Percentiles rank a stretch among this genome's conserved stretches.
These are phyloP conservation scores for Alliaria petiolata DNA, from an alignment of 345 rosid genomes.

Conservation along the genomic window DNA sequence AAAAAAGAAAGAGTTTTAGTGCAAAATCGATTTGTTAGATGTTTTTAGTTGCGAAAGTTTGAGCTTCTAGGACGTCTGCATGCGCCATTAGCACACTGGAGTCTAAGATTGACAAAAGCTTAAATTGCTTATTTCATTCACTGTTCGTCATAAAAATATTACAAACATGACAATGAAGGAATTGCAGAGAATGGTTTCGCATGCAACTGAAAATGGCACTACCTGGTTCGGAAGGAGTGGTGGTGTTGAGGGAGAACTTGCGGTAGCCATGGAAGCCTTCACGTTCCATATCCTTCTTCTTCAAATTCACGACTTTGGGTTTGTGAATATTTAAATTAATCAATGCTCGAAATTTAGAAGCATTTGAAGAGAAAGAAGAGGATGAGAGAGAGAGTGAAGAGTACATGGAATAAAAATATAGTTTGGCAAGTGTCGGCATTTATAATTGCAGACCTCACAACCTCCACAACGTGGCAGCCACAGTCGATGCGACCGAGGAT, in stretches of 20 bases:
- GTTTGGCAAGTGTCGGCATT: conserved; percentile 35
- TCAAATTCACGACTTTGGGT: not conserved
- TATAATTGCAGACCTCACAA: conserved; percentile 19
- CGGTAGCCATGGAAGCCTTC: conserved; percentile 67
- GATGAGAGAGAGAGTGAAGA: not conserved
- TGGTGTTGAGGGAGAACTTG: conserved; percentile 38
- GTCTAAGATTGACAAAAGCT: not conserved
- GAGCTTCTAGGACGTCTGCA: conserved; percentile 16
- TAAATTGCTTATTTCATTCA: too few species aligned
- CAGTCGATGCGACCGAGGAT: conserved; percentile 53
- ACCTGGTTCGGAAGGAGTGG: conserved; percentile 41
- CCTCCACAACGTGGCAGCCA: conserved; percentile 26
- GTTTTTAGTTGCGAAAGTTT: not conserved
- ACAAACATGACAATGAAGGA: not conserved
- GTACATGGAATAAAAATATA: not conserved
- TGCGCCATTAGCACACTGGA: conserved; percentile 9
- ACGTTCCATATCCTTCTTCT: conserved; percentile 43
- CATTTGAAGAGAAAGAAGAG: conserved; percentile 2
- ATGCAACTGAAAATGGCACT: conserved; percentile 19
- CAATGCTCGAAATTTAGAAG: conserved; percentile 3
- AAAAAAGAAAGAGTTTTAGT: not conserved
- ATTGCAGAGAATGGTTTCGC: conserved; percentile 13
- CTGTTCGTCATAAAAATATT: too few species aligned
- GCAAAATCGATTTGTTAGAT: not conserved
- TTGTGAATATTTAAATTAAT: not conserved